phyloP scores from a whole-genome alignment of 192 early-diverging fungal genomes.

The Coemansia sp. region DNA sequence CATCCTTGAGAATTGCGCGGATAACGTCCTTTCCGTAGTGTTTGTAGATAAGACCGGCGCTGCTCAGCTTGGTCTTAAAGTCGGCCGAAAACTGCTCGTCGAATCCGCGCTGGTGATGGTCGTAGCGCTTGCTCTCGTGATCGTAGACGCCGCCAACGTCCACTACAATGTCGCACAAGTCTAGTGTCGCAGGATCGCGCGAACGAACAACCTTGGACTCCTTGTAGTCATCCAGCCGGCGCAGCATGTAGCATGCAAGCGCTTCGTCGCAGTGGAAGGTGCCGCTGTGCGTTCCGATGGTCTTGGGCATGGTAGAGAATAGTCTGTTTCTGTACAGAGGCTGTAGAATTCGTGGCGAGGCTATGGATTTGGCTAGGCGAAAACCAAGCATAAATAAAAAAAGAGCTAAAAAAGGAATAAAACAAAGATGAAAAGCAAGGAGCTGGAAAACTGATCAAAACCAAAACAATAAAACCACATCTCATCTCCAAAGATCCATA shows the following conservation, averaged over 20 bases:
- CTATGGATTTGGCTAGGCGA: slow-evolving; percentile 5
- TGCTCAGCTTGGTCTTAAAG: slow-evolving; percentile 85
- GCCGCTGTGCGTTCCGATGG: slow-evolving; percentile 84
- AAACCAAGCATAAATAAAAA: slow-evolving; percentile 17
- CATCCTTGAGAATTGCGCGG: slow-evolving; percentile 25
- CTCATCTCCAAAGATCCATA: too few species aligned
- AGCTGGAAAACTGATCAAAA: not conserved
- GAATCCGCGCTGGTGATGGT: slow-evolving; percentile 96
- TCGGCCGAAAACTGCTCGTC: slow-evolving; percentile 76
- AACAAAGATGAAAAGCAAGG: not conserved
- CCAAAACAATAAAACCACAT: not conserved
- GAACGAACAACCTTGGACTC: slow-evolving; percentile 74
- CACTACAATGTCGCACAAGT: slow-evolving; percentile 81
- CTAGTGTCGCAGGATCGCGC: slow-evolving; percentile 77
- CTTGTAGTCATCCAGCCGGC: slow-evolving; percentile 60
- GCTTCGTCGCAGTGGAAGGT: slow-evolving; percentile 90
- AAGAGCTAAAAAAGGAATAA: not conserved
- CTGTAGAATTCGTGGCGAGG: not conserved
- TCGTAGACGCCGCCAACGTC: slow-evolving; percentile 95
- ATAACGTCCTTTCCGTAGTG: slow-evolving; percentile 91
- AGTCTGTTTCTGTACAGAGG: slow-evolving; percentile 1
- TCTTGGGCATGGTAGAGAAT: slow-evolving; percentile 47
- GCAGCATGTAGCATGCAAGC: slow-evolving; percentile 86
- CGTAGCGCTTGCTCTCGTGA: slow-evolving; percentile 69
- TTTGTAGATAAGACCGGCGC: slow-evolving; percentile 96